Conservation (phyloP, 345 rosid genomes). For the Gossypium raimondii region DNA sequence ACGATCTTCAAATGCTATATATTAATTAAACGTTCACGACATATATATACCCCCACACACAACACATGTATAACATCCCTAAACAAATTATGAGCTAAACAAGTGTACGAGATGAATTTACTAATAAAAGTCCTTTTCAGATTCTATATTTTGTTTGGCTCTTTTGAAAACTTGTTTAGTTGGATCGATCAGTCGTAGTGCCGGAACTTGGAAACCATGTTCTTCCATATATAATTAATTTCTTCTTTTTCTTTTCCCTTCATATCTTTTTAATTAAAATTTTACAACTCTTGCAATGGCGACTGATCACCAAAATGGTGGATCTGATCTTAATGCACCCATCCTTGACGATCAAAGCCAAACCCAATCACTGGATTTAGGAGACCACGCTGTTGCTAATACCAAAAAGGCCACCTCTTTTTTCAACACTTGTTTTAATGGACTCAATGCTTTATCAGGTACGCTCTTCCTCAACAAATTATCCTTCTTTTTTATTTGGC, state of each 20-base stretch:
- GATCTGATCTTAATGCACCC: slow-evolving; percentile 18
- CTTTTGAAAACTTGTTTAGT: background rate
- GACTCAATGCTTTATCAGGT: slow-evolving; percentile 74
- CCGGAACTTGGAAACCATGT: background rate
- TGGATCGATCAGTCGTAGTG: background rate
- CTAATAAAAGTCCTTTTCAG: background rate
- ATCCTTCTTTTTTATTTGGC: too few species aligned
- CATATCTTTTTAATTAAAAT: background rate
- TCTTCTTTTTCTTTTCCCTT: background rate
- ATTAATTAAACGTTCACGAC: too few species aligned
- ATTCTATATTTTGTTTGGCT: background rate
- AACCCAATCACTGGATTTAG: slow-evolving; percentile 29
- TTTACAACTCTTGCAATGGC: background rate
- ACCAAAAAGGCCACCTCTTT: slow-evolving; percentile 31
- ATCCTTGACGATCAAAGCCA: slow-evolving; percentile 17
- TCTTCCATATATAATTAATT: background rate
- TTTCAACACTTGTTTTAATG: slow-evolving; percentile 58
- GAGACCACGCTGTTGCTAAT: background rate
- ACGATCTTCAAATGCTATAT: too few species aligned
- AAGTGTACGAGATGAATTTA: background rate
- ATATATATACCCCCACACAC: background rate
- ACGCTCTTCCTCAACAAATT: background rate
- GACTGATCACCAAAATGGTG: background rate
- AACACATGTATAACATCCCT: background rate
- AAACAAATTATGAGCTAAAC: too few species aligned